Percentiles rank a stretch among this genome's conserved stretches.
These are phyloP conservation scores for Chytriomyces confervae DNA, from an alignment of 192 early-diverging fungal species.

Conservation along the genomic window DNA sequence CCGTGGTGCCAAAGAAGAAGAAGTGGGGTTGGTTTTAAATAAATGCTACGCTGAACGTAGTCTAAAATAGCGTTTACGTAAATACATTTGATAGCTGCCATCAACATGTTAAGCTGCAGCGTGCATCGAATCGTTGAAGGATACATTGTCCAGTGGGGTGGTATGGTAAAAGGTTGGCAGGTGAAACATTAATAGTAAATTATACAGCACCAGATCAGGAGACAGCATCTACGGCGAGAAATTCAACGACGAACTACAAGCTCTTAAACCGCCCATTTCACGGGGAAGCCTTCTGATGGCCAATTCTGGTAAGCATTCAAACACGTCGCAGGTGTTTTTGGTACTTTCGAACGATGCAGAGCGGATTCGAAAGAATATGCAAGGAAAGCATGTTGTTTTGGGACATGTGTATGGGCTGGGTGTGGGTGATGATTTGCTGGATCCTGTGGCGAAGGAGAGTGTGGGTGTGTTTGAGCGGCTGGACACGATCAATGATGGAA, in stretches of 20 bases:
- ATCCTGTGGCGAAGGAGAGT: conserved; percentile 35
- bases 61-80: no score
- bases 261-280: conserved; percentile 64
- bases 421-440: background rate
- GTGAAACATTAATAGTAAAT: background rate
- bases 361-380: conserved; percentile 32
- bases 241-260: conserved; percentile 71
- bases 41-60: no score
- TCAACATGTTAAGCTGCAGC: no score
- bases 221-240: conserved; percentile 83
- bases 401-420: conserved; percentile 47
- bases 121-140: conserved; percentile 72
- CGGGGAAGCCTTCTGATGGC: conserved; percentile 76
- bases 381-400: conserved; percentile 70
- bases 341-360: conserved; percentile 58
- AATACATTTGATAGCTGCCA: no score
- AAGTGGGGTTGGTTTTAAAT: no score
- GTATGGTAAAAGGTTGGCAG: conserved; percentile 50
- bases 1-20: no score
- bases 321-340: conserved; percentile 88
- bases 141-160: conserved; percentile 89
- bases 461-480: conserved; percentile 29
- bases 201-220: conserved; percentile 42
- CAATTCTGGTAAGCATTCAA: conserved; percentile 73
- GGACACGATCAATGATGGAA: no score